These are phyloP conservation scores for Poa annua DNA, from an alignment of 176 grass and related monocot genomes.

Conservation along the genomic window DNA sequence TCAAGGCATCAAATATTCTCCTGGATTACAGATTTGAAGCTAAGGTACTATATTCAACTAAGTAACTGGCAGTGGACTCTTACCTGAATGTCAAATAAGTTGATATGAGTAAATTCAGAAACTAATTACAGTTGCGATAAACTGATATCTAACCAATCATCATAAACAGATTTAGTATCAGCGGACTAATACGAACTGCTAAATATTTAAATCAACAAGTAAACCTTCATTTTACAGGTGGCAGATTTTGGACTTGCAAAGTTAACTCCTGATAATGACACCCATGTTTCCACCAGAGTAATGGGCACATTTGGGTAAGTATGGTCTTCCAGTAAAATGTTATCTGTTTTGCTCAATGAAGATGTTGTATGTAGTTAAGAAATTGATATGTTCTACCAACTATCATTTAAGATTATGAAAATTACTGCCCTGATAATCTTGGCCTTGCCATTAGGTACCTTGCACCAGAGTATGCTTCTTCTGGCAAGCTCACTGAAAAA, in stretches of 20 bases:
- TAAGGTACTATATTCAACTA: slow-evolving; percentile 48
- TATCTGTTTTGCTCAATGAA: slow-evolving; percentile 3
- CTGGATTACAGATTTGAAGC: slow-evolving; percentile 72
- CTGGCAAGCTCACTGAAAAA: slow-evolving; percentile 92
- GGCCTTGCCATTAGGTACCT: slow-evolving; percentile 68
- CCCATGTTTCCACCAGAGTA: slow-evolving; percentile 92
- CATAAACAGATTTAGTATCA: slow-evolving; percentile 38
- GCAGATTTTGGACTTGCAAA: slow-evolving; percentile 99
- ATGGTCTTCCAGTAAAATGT: slow-evolving; percentile 1
- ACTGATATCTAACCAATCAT: slow-evolving; percentile 23
- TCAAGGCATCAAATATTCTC: slow-evolving; percentile 77
- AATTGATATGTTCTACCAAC: not conserved
- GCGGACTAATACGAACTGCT: slow-evolving; percentile 1
- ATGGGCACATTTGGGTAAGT: slow-evolving; percentile 97
- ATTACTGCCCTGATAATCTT: slow-evolving; percentile 27
- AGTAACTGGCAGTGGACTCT: not conserved
- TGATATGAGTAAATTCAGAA: slow-evolving; percentile 30
- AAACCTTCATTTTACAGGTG: slow-evolving; percentile 59
- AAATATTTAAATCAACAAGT: slow-evolving; percentile 9
- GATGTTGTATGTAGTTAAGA: not conserved
- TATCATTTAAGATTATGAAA: slow-evolving; percentile 14
- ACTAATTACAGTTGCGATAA: not conserved
- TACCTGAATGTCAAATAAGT: not conserved
- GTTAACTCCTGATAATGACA: slow-evolving; percentile 74
- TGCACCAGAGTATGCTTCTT: slow-evolving; percentile 96